Evolutionary conservation across 2,329 filamentous ascomycete species (phyloP).

Genomic region (Exophiala alcalophila): DNA sequence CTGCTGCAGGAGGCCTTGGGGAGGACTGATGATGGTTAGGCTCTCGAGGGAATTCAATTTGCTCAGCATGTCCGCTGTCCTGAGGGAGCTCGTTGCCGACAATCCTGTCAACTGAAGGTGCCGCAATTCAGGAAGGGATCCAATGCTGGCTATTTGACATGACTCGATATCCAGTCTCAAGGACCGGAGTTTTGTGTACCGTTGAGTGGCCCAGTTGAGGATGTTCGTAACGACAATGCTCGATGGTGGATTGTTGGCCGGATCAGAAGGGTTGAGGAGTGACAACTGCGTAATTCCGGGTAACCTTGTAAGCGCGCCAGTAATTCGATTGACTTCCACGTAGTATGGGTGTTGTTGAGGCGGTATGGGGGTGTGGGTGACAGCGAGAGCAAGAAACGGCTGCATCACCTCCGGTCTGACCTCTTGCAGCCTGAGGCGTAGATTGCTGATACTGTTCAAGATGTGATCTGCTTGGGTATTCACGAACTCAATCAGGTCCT

Average conservation of each 20-base stretch:
- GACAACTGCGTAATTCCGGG: slow-evolving; percentile 10
- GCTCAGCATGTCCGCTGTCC: slow-evolving; percentile 9
- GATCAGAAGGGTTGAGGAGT: slow-evolving; percentile 4
- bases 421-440: slow-evolving; percentile 16
- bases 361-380: not conserved
- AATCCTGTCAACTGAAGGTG: slow-evolving; percentile 11
- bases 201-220: slow-evolving; percentile 9
- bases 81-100: slow-evolving; percentile 11
- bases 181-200: slow-evolving; percentile 7
- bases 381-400: slow-evolving; percentile 7
- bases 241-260: slow-evolving; percentile 8
- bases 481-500: slow-evolving; percentile 16
- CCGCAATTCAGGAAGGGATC: slow-evolving; percentile 1
- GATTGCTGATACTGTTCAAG: slow-evolving; percentile 11
- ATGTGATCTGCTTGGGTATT: slow-evolving; percentile 1
- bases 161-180: slow-evolving; percentile 16
- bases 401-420: slow-evolving; percentile 13
- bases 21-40: slow-evolving; percentile 12
- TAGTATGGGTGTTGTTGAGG: slow-evolving; percentile 17
- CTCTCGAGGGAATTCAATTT: slow-evolving; percentile 11
- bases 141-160: slow-evolving; percentile 12
- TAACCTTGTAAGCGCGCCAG: slow-evolving; percentile 11
- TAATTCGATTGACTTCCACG: slow-evolving; percentile 19
- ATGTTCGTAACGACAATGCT: slow-evolving; percentile 13
- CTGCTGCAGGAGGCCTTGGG: slow-evolving; percentile 10